Evolutionary conservation across 352 stramenopile genomes (phyloP), one percentile per base, ranked within the genome.

Genomic region (Phytophthora pinifolia): DNA sequence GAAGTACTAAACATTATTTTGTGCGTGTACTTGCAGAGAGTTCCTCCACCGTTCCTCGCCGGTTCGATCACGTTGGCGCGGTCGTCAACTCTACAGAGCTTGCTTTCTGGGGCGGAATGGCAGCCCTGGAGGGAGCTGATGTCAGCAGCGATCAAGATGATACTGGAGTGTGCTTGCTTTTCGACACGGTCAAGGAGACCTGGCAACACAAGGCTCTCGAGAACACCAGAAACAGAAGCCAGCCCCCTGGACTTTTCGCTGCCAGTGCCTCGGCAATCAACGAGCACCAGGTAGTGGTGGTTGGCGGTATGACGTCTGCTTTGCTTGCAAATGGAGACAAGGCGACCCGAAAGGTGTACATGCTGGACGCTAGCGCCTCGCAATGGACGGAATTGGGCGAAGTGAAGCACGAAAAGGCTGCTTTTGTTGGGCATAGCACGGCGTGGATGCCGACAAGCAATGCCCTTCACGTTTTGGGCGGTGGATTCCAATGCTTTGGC

Each of bases 401-500:
- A 27, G 61, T 82, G n/a, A 62, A 79, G 31, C 62, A 82, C 39
- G 31, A 48, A 25, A 74, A 72, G 35, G 74, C 74, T 20, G 68
- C 76, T 15, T 82, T 89, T 17, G 73, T 81, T 10, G 72, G 83
- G 10, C 72, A 83, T 42, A 86, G 70, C 8, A 70, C 57, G 25
- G 70, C 65, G 13, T 92, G 79, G 79, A 54, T 88, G 41, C 49
- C 62, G 25, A 64, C 35, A n/a, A 71, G 38, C 53, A 65, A 46
- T 36, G 74, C 58, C 13, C 55, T 76, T 33, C 81, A 79, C 45
- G 51, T 91, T 37, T 48, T 92, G 10, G 85, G 85, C 0, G 85
- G 85, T 38, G 83, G 85, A 5, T 91, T 89, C 47, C 85, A 95
- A 59, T 87, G 76, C 41, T 95, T 92, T 70, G 85, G 85, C 12